These are phyloP conservation scores for Cicer judaicum DNA, from an alignment of 306 rosid genomes.

Conservation along the genomic window DNA sequence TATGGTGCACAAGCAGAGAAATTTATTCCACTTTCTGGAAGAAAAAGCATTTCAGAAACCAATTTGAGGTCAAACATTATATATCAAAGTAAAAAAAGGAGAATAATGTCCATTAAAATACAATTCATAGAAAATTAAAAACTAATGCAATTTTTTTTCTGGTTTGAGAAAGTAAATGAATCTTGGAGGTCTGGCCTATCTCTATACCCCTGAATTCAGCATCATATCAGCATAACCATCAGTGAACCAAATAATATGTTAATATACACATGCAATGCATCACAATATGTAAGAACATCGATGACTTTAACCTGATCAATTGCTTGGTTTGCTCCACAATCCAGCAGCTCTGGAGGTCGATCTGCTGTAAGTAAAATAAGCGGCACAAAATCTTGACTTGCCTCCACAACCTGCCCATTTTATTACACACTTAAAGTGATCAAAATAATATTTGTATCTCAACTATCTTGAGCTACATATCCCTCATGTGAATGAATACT, in stretches of 20 bases:
- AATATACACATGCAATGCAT: neutral
- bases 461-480: constrained; percentile 33
- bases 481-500: constrained; percentile 32
- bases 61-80: constrained; percentile 1
- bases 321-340: constrained; percentile 90
- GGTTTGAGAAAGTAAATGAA: constrained; percentile 22
- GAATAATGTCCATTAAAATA: constrained; percentile 12
- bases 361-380: constrained; percentile 93
- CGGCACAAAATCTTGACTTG: constrained; percentile 91
- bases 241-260: constrained; percentile 7
- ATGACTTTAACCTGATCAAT: constrained; percentile 73
- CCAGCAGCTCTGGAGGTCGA: constrained; percentile 87
- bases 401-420: constrained; percentile 85
- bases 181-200: constrained; percentile 6
- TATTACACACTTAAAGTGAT: constrained; percentile 17
- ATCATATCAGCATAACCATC: neutral
- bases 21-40: neutral
- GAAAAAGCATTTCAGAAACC: constrained; percentile 17
- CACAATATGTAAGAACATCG: constrained; percentile 10
- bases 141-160: neutral
- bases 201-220: neutral
- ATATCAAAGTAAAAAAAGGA: constrained; percentile 6
- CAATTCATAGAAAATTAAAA: constrained; percentile 3
- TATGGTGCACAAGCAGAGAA: constrained; percentile 8
- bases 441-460: constrained; percentile 32